Percentiles rank a stretch among this genome's conserved stretches.
Evolutionary conservation across 2,329 filamentous ascomycete genomes (phyloP).

Genomic region (Aureobasidium sp.): DNA sequence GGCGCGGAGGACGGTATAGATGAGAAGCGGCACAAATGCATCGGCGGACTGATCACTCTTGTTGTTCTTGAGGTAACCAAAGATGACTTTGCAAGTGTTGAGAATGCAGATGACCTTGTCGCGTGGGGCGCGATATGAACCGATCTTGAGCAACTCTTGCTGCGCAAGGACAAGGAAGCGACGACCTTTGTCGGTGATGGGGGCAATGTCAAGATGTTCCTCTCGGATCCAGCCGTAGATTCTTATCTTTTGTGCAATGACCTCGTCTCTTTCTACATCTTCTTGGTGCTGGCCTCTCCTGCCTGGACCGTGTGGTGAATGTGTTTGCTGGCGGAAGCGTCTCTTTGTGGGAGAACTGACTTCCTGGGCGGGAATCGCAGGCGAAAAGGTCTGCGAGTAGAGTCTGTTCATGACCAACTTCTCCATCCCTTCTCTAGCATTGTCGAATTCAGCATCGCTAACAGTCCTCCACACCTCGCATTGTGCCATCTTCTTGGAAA

Average conservation of each 20-base stretch:
- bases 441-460: constrained; percentile 95
- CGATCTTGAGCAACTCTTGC: constrained; percentile 92
- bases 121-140: constrained; percentile 85
- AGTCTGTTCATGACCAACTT: constrained; percentile 98
- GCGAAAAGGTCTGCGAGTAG: constrained; percentile 93
- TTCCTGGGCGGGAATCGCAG: constrained; percentile 76
- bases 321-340: constrained; percentile 18
- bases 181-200: constrained; percentile 74
- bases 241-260: constrained; percentile 91
- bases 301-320: constrained; percentile 58
- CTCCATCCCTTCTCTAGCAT: constrained; percentile 97
- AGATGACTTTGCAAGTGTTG: constrained; percentile 99
- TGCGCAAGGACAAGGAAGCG: constrained; percentile 85
- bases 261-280: constrained; percentile 90
- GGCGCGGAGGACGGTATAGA: constrained; percentile 89
- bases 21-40: constrained; percentile 88
- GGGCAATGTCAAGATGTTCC: constrained; percentile 85
- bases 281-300: constrained; percentile 92
- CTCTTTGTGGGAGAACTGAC: constrained; percentile 52
- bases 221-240: constrained; percentile 95
- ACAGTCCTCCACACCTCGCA: constrained; percentile 97
- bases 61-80: constrained; percentile 83
- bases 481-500: constrained; percentile 94
- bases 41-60: constrained; percentile 94
- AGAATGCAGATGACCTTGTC: constrained; percentile 98